Evolutionary conservation across 805 yeast genomes (phyloP).

Genomic region (Metschnikowia gelsemii): DNA sequence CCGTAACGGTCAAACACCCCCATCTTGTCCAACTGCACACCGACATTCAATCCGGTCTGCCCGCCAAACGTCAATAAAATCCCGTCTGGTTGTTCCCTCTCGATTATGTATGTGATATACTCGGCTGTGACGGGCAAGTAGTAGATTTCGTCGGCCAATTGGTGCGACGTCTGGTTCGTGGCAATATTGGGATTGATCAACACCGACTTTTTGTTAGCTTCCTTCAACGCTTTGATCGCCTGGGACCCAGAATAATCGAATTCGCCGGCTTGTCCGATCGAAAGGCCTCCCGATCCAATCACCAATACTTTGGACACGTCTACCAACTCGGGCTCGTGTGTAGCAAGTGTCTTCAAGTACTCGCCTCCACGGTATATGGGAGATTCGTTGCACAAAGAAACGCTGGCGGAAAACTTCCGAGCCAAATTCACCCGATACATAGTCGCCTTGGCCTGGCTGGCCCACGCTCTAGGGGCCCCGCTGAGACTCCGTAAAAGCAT

Average conservation of each 20-base stretch:
- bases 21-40: slow-evolving; percentile 91
- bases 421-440: slow-evolving; percentile 2
- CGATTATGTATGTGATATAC: slow-evolving; percentile 90
- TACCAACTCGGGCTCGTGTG: slow-evolving; percentile 66
- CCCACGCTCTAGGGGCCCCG: slow-evolving; percentile 10
- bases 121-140: slow-evolving; percentile 96
- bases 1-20: slow-evolving; percentile 89
- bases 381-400: slow-evolving; percentile 6
- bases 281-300: slow-evolving; percentile 95
- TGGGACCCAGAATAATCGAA: slow-evolving; percentile 97
- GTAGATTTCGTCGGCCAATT: slow-evolving; percentile 92
- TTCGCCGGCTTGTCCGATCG: slow-evolving; percentile 98
- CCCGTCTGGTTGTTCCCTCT: slow-evolving; percentile 95
- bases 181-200: slow-evolving; percentile 95
- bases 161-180: slow-evolving; percentile 93
- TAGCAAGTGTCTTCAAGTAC: slow-evolving; percentile 53
- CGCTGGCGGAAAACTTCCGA: slow-evolving; percentile 4
- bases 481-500: slow-evolving; percentile 15
- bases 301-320: slow-evolving; percentile 86
- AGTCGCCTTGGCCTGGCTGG: slow-evolving; percentile 8
- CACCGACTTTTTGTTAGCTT: slow-evolving; percentile 81
- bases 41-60: slow-evolving; percentile 95
- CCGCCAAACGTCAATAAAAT: slow-evolving; percentile 97
- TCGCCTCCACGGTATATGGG: slow-evolving; percentile 62
- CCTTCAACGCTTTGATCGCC: slow-evolving; percentile 93